Conservation (phyloP, 164 flowering plant genomes). For the Piper longum region DNA sequence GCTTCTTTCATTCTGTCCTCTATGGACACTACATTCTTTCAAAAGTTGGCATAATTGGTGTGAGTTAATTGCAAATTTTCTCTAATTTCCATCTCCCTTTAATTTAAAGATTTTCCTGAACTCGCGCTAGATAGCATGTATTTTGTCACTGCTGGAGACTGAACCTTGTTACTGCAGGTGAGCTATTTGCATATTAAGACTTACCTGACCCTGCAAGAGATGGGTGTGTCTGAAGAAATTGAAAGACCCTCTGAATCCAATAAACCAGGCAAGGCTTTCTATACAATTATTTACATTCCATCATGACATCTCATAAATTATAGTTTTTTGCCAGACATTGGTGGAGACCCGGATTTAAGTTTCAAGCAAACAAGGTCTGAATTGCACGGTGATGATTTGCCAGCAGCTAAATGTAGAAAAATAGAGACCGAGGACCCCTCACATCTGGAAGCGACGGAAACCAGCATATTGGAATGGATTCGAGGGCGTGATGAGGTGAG, state of each 20-base stretch:
- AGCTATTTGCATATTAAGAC: constrained; percentile 34
- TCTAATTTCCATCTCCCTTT: constrained; percentile 20
- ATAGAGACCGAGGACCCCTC: constrained; percentile 7
- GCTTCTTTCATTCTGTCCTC: too few species aligned
- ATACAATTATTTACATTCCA: background rate
- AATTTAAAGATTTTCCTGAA: too few species aligned
- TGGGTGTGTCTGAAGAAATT: constrained; percentile 16
- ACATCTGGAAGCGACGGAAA: constrained; percentile 22
- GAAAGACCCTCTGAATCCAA: background rate
- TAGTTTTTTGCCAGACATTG: background rate
- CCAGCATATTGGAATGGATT: constrained; percentile 26
- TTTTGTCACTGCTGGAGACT: too few species aligned
- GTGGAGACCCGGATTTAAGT: background rate
- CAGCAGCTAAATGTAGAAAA: constrained; percentile 21
- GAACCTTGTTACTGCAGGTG: constrained; percentile 17
- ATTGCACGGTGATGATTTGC: background rate
- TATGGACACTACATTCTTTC: too few species aligned
- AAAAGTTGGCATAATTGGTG: background rate
- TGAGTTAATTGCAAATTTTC: constrained; percentile 1
- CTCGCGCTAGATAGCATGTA: too few species aligned
- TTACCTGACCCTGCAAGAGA: constrained; percentile 24
- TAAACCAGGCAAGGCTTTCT: background rate
- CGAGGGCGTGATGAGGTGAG: constrained; percentile 32
- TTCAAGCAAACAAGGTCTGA: constrained; percentile 6
- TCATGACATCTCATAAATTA: constrained; percentile 1